These are phyloP conservation scores for Phyllachora maydis DNA, from an alignment of 2,329 filamentous ascomycete genomes.

Conservation along the genomic window DNA sequence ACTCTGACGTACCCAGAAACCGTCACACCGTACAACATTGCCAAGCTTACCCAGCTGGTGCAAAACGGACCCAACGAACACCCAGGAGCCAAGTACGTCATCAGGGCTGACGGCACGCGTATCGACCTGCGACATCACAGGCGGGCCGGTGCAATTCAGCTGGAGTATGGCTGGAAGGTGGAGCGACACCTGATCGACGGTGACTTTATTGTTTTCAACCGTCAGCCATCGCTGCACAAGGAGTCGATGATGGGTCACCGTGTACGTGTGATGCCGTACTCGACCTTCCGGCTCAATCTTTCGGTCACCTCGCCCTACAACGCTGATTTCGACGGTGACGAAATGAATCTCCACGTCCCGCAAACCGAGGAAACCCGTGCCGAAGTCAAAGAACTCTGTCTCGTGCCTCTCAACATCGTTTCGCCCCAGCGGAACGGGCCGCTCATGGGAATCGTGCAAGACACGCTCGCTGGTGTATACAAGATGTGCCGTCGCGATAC, in stretches of 20 bases:
- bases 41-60: conserved; percentile 73
- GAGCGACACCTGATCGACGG: conserved; percentile 91
- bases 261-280: conserved; percentile 96
- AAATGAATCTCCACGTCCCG: conserved; percentile 99
- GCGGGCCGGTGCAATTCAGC: conserved; percentile 61
- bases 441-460: conserved; percentile 98
- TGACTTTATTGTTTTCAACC: conserved; percentile 98
- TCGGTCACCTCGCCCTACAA: conserved; percentile 98
- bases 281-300: conserved; percentile 90
- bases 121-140: conserved; percentile 92
- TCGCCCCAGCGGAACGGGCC: conserved; percentile 93
- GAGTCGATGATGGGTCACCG: conserved; percentile 99
- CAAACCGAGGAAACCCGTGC: conserved; percentile 94
- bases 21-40: conserved; percentile 94
- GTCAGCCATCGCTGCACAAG: conserved; percentile 96
- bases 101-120: conserved; percentile 78
- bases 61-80: conserved; percentile 89
- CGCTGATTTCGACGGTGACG: conserved; percentile 98
- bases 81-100: conserved; percentile 90
- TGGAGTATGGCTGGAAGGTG: conserved; percentile 97
- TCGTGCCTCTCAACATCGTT: conserved; percentile 97
- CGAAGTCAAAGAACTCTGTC: conserved; percentile 81
- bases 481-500: conserved; percentile 88
- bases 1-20: conserved; percentile 93
- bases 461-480: conserved; percentile 89